phyloP scores from a whole-genome alignment of 164 flowering plant genomes.

The Chimonanthus praecox region DNA sequence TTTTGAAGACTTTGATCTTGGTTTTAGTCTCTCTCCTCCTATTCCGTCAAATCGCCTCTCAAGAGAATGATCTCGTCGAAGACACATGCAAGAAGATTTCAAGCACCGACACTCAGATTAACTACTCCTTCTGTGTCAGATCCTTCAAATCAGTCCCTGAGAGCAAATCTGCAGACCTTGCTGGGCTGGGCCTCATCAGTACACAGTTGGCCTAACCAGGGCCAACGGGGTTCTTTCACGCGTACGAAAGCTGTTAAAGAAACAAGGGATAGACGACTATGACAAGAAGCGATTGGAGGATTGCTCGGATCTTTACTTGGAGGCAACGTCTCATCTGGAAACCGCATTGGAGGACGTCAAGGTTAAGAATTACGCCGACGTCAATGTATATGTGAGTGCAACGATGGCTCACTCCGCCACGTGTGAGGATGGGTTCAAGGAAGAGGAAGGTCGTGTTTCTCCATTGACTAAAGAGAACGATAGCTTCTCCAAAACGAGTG shows the following conservation, averaged over 20 bases:
- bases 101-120: not conserved
- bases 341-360: slow-evolving; percentile 20
- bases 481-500: no score
- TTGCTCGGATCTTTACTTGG: slow-evolving; percentile 34
- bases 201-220: slow-evolving; percentile 35
- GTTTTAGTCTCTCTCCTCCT: slow-evolving; percentile 1
- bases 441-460: slow-evolving; percentile 15
- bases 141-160: slow-evolving; percentile 21
- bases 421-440: slow-evolving; percentile 33
- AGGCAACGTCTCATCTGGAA: slow-evolving; percentile 15
- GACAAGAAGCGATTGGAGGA: slow-evolving; percentile 18
- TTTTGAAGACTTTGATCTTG: not conserved
- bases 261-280: slow-evolving; percentile 5
- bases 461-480: slow-evolving; percentile 32
- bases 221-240: slow-evolving; percentile 23
- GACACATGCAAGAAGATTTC: slow-evolving; percentile 25
- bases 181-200: slow-evolving; percentile 34
- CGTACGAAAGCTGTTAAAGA: slow-evolving; percentile 14
- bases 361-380: slow-evolving; percentile 10
- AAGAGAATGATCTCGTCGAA: slow-evolving; percentile 14
- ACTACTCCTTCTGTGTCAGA: slow-evolving; percentile 21
- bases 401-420: slow-evolving; percentile 27
- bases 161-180: slow-evolving; percentile 25
- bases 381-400: slow-evolving; percentile 20
- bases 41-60: not conserved